Evolutionary conservation across 2,329 filamentous ascomycete genomes (phyloP), one percentile per base, ranked within the genome.

Genomic region (Fusarium lateritium): DNA sequence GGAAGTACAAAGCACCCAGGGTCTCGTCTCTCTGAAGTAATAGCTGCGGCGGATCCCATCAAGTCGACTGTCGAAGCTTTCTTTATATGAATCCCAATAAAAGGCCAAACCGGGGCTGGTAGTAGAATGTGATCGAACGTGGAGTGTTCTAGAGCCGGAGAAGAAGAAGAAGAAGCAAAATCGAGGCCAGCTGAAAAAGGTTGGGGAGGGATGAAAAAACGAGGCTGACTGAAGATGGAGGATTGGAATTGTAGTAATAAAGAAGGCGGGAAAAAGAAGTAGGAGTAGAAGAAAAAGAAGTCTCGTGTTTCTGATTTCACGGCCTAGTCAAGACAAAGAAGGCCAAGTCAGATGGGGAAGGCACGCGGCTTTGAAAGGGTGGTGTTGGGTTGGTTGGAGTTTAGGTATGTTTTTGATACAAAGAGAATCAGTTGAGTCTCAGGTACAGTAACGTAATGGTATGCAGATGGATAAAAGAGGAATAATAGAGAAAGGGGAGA

Each of bases 401-500:
- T 59, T 38, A 52, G 62, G 60, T 65, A 65, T 65, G 62, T 65
- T 62, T 67, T 52, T 62, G 64, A 67, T 57, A 66, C 64, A 68
- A 49, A 62, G 57, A 64, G 46, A 36, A 44, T 56, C 33, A 40
- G 43, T 28, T 28, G 36, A 46, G 50, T 47, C 42, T 53, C 43
- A 50, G 44, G 65, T 38, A 50, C 34, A 34, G 26, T 50, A 28
- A 31, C 49, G 56, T 38, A 28, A 34, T 31, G 57, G 36, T 61
- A 53, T 61, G 47, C 38, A 36, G 43, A 56, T 19, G 38, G 50
- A 40, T 24, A 44, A 69, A 53, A 61, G 59, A 68, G 36, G 58
- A 19, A 33, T 40, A 21, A 17, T 22, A 10, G 46, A 24, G 21
- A 38, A 22, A 17, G 9, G 11, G 11, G 36, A 51, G 9, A 56